phyloP scores from a whole-genome alignment of 768 basidiomycete species.

The Amanita muscaria region DNA sequence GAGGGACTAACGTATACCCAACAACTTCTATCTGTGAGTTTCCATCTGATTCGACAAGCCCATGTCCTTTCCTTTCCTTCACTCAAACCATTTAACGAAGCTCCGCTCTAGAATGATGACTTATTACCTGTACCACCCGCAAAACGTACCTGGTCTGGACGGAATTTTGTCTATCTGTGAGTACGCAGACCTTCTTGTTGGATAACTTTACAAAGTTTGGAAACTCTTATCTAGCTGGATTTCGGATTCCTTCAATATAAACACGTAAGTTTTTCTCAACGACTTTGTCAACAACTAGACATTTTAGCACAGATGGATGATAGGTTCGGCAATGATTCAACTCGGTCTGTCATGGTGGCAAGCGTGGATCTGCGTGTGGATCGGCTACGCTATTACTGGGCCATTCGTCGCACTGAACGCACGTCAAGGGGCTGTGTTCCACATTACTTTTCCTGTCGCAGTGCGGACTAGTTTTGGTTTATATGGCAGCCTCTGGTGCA shows the following conservation, averaged over 20 bases:
- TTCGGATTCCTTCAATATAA: constrained; percentile 72
- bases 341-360: constrained; percentile 77
- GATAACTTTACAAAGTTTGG: too few species aligned
- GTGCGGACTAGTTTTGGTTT: constrained; percentile 70
- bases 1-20: constrained; percentile 44
- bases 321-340: constrained; percentile 66
- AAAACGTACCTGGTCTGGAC: constrained; percentile 55
- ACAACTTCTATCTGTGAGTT: constrained; percentile 48
- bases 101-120: constrained; percentile 45
- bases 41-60: constrained; percentile 1
- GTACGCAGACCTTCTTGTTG: constrained; percentile 14
- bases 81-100: constrained; percentile 10
- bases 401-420: constrained; percentile 73
- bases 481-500: constrained; percentile 72
- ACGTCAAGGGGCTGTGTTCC: constrained; percentile 67
- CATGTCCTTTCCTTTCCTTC: background rate
- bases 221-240: constrained; percentile 47
- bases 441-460: constrained; percentile 68
- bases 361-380: constrained; percentile 74
- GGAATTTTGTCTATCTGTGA: constrained; percentile 62
- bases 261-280: constrained; percentile 42
- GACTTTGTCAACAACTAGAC: background rate
- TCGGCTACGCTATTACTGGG: constrained; percentile 49
- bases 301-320: constrained; percentile 52
- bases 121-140: constrained; percentile 54